phyloP scores from a whole-genome alignment of 495 filamentous ascomycete genomes.

The Jackrogersella multiformis region DNA sequence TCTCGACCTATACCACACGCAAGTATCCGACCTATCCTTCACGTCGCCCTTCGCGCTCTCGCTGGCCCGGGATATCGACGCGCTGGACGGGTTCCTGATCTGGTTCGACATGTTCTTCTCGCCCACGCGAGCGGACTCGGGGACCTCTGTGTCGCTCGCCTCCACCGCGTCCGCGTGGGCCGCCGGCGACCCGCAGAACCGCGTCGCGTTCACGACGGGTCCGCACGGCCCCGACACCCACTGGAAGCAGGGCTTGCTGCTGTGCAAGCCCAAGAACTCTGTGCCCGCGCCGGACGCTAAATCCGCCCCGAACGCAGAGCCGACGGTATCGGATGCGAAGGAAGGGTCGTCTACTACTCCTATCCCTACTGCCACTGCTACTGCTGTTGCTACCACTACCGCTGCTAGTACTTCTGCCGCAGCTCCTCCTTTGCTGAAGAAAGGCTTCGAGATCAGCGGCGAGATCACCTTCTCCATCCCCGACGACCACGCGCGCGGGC shows the following conservation, averaged over 20 bases:
- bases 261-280: slow-evolving; percentile 53
- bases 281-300: too few species aligned
- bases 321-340: slow-evolving; percentile 27
- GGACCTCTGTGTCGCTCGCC: slow-evolving; percentile 4
- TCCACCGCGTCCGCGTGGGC: slow-evolving; percentile 17
- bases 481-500: slow-evolving; percentile 58
- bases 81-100: slow-evolving; percentile 76
- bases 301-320: slow-evolving; percentile 35
- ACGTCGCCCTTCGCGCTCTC: slow-evolving; percentile 66
- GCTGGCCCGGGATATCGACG: slow-evolving; percentile 60
- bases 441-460: slow-evolving; percentile 52
- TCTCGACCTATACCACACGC: slow-evolving; percentile 84
- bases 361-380: too few species aligned
- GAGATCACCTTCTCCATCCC: slow-evolving; percentile 58
- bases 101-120: slow-evolving; percentile 87
- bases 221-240: slow-evolving; percentile 81
- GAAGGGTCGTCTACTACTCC: too few species aligned
- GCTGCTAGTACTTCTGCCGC: too few species aligned
- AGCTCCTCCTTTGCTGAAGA: too few species aligned
- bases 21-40: slow-evolving; percentile 78
- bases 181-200: slow-evolving; percentile 51
- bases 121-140: slow-evolving; percentile 41
- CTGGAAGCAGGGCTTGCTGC: slow-evolving; percentile 82
- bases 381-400: too few species aligned
- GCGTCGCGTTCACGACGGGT: slow-evolving; percentile 78